These are phyloP conservation scores for Corymbia maculata DNA, from an alignment of 345 rosid genomes.

Conservation along the genomic window DNA sequence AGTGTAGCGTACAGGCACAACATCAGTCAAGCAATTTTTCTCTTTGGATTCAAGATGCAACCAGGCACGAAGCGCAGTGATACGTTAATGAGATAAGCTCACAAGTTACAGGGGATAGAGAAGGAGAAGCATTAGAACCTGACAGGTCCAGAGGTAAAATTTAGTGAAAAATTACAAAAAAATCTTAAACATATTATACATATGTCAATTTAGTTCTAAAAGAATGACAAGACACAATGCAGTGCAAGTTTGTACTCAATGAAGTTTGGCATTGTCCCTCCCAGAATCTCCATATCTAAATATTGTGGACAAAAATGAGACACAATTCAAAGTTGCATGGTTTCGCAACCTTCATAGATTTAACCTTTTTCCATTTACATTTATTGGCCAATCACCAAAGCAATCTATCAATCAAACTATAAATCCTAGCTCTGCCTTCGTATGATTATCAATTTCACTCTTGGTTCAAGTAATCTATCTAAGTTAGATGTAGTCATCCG, in stretches of 20 bases:
- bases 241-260: not conserved
- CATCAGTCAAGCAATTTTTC: not conserved
- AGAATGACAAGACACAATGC: not conserved
- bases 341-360: not conserved
- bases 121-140: not conserved
- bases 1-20: not conserved
- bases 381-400: not conserved
- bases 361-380: not conserved
- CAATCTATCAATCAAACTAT: not conserved
- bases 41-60: not conserved
- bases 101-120: not conserved
- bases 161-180: not conserved
- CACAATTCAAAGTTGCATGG: not conserved
- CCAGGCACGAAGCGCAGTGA: not conserved
- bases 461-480: not conserved
- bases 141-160: not conserved
- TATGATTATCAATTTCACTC: not conserved
- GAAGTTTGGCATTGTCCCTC: not conserved
- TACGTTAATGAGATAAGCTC: not conserved
- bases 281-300: not conserved
- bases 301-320: not conserved
- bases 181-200: no score
- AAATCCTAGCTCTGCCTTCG: not conserved
- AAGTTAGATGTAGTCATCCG: not conserved
- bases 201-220: not conserved